phyloP scores from a whole-genome alignment of 352 stramenopile genomes.

The Thraustotheca clavata region DNA sequence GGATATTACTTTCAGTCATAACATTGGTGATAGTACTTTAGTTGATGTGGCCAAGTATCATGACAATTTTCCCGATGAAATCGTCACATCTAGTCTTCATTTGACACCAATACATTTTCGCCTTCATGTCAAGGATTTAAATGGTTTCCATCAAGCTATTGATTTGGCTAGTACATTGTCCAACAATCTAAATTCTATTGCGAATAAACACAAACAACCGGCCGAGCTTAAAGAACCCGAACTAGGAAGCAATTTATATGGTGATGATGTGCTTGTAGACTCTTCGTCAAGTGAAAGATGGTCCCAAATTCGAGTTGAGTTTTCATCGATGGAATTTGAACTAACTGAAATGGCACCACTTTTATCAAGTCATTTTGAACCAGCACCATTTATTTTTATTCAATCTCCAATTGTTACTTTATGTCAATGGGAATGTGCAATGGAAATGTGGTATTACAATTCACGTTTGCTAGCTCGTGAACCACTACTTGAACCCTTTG shows the following conservation, averaged over 20 bases:
- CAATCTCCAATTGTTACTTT: background rate
- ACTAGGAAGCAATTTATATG: too few species aligned
- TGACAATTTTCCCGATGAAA: background rate
- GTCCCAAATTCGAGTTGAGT: slow-evolving; percentile 1
- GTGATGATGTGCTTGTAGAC: background rate
- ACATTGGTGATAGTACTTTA: background rate
- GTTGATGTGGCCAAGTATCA: background rate
- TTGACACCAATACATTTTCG: background rate
- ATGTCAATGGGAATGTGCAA: slow-evolving; percentile 27
- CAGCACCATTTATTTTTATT: slow-evolving; percentile 1
- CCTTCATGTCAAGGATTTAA: slow-evolving; percentile 2
- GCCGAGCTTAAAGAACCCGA: too few species aligned
- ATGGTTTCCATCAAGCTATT: background rate
- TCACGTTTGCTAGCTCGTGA: slow-evolving; percentile 70
- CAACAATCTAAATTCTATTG: background rate
- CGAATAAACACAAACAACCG: background rate
- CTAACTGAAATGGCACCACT: slow-evolving; percentile 5
- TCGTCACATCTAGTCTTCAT: background rate
- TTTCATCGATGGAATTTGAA: background rate
- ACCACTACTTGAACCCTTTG: slow-evolving; percentile 77
- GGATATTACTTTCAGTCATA: background rate
- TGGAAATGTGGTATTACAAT: slow-evolving; percentile 81
- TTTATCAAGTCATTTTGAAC: background rate
- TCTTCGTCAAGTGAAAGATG: background rate
- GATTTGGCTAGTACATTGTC: background rate